phyloP scores from a whole-genome alignment of 495 filamentous ascomycete genomes.

The Bacidia rubella region DNA sequence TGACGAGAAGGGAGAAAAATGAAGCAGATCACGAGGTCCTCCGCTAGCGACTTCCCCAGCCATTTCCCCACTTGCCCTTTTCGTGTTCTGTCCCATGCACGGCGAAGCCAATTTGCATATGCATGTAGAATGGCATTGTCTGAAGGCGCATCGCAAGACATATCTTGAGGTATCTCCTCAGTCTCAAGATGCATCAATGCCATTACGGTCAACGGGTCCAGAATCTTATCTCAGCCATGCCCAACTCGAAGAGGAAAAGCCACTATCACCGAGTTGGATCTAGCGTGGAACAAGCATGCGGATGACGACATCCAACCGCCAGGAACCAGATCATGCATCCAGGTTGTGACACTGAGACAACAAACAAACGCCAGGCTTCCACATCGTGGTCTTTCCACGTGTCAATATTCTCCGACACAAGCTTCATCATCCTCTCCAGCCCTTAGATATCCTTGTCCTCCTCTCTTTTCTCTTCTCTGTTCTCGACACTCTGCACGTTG shows the following conservation, averaged over 20 bases:
- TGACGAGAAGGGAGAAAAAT: not conserved
- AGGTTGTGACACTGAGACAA: not conserved
- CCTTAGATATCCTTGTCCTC: too few species aligned
- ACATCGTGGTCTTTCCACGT: not conserved
- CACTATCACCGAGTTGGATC: not conserved
- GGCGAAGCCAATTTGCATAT: not conserved
- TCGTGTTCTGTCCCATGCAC: not conserved
- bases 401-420: not conserved
- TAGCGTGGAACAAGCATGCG: not conserved
- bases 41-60: not conserved
- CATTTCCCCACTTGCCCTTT: not conserved
- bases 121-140: too few species aligned
- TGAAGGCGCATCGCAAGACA: too few species aligned
- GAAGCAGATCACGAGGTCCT: not conserved
- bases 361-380: not conserved
- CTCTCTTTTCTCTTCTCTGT: too few species aligned
- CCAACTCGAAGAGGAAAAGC: not conserved
- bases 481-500: too few species aligned
- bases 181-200: too few species aligned
- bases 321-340: not conserved
- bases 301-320: not conserved
- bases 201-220: too few species aligned
- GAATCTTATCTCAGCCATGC: too few species aligned
- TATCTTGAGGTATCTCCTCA: too few species aligned
- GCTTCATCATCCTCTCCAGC: not conserved